Evolutionary conservation across 192 early-diverging fungal genomes (phyloP), one percentile per base, ranked within the genome.

Genomic region (Phlyctochytrium bullatum): DNA sequence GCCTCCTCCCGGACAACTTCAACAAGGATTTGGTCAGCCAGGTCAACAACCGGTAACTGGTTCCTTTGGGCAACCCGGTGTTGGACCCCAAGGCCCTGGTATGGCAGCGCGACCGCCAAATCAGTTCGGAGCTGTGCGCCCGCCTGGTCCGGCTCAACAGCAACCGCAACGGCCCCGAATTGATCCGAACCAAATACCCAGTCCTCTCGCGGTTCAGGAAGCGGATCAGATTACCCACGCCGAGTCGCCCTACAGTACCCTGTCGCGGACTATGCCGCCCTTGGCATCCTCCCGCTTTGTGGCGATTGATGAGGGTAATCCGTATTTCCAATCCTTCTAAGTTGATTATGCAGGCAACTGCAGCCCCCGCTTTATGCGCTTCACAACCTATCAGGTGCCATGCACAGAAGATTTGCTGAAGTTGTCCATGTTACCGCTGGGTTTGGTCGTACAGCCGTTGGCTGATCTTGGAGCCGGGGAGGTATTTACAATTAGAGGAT

Each of bases 111-210:
- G 51, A 31, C 53, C 64, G 3, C 52, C 64, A 57, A 62, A 62
- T 62, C 24, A 27, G 3, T 33, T 66, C 24, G 24, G 27, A 10
- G 32, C 61, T 34, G 20, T 16, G 6, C 10, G 30, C 16, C 57
- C 6, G 24, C 57, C 57, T 58, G 23, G 10, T 12, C 30, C 57
- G 24, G 30, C 10, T 23, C 76, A 77, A 62, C 62, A 72, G 17
- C 59, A 73, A 74, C 62, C 76, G n/a, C 69, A 60, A 27, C 24
- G 62, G 6, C 25, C 47, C 4, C 62, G 63, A 36, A 99, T 99
- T 57, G 93, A 99, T 71, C 95, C 96, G 1, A 90, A 93, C 78
- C 92, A 95, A 67, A 92, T 99, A 60, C 97, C 97, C 20, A 88
- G 89, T 24, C 95, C 96, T 25, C 82, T 93, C 10, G 77, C 81